Conservation (phyloP, 2,329 filamentous ascomycete species). For the Camillea tinctor region DNA sequence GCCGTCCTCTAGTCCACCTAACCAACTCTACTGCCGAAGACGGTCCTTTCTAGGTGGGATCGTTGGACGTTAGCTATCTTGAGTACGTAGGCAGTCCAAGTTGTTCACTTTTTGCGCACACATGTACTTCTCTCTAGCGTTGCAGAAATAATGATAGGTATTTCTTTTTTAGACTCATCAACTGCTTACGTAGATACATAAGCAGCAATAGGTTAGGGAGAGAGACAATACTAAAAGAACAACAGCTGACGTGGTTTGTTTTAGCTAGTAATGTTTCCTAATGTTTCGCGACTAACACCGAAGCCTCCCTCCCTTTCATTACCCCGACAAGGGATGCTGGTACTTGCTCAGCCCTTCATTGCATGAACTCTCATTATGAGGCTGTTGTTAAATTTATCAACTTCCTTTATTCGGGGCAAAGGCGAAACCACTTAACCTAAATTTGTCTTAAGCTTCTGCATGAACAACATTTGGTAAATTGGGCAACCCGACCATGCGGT, state of each 20-base stretch:
- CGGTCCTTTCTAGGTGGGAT: background rate
- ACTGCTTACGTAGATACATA: background rate
- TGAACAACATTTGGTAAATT: background rate
- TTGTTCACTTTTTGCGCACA: background rate
- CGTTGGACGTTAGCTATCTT: background rate
- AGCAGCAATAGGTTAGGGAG: background rate
- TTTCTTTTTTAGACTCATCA: background rate
- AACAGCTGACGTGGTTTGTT: constrained; percentile 3
- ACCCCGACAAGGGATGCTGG: constrained; percentile 13
- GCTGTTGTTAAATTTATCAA: background rate
- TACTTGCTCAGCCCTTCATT: constrained; percentile 7
- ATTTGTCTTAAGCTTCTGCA: background rate
- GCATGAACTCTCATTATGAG: constrained; percentile 4
- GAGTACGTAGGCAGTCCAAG: background rate
- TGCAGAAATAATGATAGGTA: background rate
- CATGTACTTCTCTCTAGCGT: constrained; percentile 6
- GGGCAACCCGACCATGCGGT: background rate
- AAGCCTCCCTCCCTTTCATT: constrained; percentile 16
- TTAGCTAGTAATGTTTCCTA: constrained; percentile 1
- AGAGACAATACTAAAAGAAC: no score
- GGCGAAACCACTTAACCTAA: background rate
- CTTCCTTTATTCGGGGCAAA: background rate
- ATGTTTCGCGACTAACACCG: constrained; percentile 15
- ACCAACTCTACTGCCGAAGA: background rate
- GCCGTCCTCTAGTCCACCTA: constrained; percentile 11